These are phyloP conservation scores for Chrysosphaeria jannelii DNA, from an alignment of 2,329 filamentous ascomycete genomes.

Conservation along the genomic window DNA sequence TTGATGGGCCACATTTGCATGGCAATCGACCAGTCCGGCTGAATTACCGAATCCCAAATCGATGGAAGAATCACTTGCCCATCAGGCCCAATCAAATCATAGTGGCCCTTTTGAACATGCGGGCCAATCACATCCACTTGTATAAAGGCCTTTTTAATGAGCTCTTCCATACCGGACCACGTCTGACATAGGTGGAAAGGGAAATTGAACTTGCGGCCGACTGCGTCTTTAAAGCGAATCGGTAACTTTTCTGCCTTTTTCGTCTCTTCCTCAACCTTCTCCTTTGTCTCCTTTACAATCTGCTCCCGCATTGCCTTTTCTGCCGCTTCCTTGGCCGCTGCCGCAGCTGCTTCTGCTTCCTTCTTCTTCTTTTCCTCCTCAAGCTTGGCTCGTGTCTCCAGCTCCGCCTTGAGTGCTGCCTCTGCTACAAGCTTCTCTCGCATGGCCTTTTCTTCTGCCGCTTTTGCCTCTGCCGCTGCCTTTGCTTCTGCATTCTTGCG, in stretches of 20 bases:
- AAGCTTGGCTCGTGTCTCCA: slow-evolving; percentile 14
- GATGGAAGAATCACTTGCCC: slow-evolving; percentile 57
- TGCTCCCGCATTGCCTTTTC: slow-evolving; percentile 23
- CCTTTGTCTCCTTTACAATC: slow-evolving; percentile 15
- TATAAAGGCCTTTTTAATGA: slow-evolving; percentile 59
- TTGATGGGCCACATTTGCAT: slow-evolving; percentile 30
- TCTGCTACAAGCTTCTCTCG: slow-evolving; percentile 18
- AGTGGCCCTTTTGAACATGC: slow-evolving; percentile 49
- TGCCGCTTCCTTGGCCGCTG: slow-evolving; percentile 14
- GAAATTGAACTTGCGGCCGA: slow-evolving; percentile 77
- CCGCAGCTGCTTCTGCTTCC: no score
- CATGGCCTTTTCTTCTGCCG: slow-evolving; percentile 10
- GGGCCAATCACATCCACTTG: slow-evolving; percentile 49
- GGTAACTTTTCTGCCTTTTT: slow-evolving; percentile 33
- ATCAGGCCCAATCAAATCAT: slow-evolving; percentile 50
- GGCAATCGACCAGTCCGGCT: slow-evolving; percentile 39
- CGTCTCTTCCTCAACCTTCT: slow-evolving; percentile 13
- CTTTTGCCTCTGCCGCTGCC: slow-evolving; percentile 6
- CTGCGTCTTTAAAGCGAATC: slow-evolving; percentile 73
- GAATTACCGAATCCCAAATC: slow-evolving; percentile 54
- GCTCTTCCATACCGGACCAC: slow-evolving; percentile 65
- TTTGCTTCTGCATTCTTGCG: no score
- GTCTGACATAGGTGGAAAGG: slow-evolving; percentile 63
- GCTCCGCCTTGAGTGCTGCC: slow-evolving; percentile 12
- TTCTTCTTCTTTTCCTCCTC: slow-evolving; percentile 16